These are phyloP conservation scores for Schrenkiella parvula DNA, from an alignment of 345 rosid genomes.

Conservation along the genomic window DNA sequence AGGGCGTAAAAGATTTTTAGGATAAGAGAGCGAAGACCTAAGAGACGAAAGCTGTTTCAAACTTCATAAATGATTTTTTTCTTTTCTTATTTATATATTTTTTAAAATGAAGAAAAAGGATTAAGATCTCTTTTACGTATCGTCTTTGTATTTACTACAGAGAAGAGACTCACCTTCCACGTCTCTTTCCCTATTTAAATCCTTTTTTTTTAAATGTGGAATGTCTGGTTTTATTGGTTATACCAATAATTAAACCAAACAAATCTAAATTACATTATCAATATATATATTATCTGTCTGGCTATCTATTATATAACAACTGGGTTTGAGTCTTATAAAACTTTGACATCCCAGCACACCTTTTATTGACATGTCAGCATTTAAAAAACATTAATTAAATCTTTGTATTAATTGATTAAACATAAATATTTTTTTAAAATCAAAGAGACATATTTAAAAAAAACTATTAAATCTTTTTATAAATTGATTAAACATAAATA, in stretches of 20 bases:
- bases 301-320: too few species aligned
- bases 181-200: conserved; percentile 24
- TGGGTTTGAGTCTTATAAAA: too few species aligned
- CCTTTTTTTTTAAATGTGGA: neutral
- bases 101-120: neutral
- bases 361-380: too few species aligned
- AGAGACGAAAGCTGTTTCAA: conserved; percentile 22
- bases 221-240: conserved; percentile 7
- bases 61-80: conserved; percentile 6
- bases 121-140: conserved; percentile 28
- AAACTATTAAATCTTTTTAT: too few species aligned
- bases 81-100: neutral
- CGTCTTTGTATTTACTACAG: conserved; percentile 27
- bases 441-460: too few species aligned
- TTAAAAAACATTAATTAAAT: too few species aligned
- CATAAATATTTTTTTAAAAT: too few species aligned
- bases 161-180: conserved; percentile 24
- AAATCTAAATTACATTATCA: too few species aligned
- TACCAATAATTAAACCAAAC: conserved; percentile 13
- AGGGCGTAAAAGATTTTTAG: conserved; percentile 12
- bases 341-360: too few species aligned
- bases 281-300: too few species aligned
- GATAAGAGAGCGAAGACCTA: conserved; percentile 30
- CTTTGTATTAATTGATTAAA: too few species aligned
- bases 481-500: too few species aligned